Evolutionary conservation across 495 filamentous ascomycete genomes (phyloP), one percentile per base, ranked within the genome.

Genomic region (Aspergillus egyptiacus): DNA sequence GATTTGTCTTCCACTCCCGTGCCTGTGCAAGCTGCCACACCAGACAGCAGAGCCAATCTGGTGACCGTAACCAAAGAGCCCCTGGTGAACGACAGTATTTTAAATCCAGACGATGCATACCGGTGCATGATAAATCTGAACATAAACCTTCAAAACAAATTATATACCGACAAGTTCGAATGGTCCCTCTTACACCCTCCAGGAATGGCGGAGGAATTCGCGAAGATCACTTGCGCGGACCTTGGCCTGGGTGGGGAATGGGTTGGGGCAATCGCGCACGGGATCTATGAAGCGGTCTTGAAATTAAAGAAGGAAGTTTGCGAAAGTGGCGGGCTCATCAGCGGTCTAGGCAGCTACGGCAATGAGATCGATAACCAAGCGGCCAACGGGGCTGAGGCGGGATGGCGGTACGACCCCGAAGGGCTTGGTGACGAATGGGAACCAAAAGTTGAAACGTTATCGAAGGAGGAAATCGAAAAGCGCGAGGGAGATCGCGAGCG

Each of bases 151-250:
- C 84, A 87, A 41, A 95, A 95, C 52, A 83, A 86, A 47, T 81
- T 97, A 14, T 97, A 95, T 66, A 91, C 86, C 4, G 93, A 99
- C 75, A 95, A 87, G 64, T 97, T 99, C 56, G 93, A 99, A 63
- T 99, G 93, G 93, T 96, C 93, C 14, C 73, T 99, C 4, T 78
- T 96, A 7, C 89, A 96, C 61, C 89, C 90, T 3, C 83, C 87
- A 1, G 90, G 94, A 11, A 85, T 93, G 46, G 88, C 93, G 8
- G 93, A 99, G 65, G 78, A 83, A 31, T 97, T 97, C 65, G 94
- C 93, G 36, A 86, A 87, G 57, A 76, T 86, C 47, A 96, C 93
- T 0, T 95, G 91, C 64, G 85, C 90, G 9, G 93, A 99, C 61
- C 67, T 97, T 4, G 90, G 90, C 25, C 75, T 99, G 17, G 70